These are phyloP conservation scores for Penicillium cataractarum DNA, from an alignment of 495 filamentous ascomycete genomes.

Conservation along the genomic window DNA sequence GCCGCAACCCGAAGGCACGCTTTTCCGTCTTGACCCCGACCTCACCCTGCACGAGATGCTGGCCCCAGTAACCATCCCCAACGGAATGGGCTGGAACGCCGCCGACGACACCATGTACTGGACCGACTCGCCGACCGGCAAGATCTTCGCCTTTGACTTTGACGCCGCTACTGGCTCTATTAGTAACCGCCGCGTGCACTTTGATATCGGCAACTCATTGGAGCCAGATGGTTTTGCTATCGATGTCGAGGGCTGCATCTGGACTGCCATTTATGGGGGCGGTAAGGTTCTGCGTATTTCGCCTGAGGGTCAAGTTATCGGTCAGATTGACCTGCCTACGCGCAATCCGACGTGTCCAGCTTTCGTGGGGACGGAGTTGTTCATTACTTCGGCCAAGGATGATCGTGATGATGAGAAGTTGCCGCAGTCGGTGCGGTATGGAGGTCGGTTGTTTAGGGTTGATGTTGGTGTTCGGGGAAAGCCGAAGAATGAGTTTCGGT, in stretches of 20 bases:
- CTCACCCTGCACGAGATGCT: conserved; percentile 61
- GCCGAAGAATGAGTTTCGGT: conserved; percentile 57
- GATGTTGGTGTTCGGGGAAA: conserved; percentile 67
- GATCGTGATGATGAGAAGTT: conserved; percentile 52
- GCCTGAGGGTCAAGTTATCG: conserved; percentile 64
- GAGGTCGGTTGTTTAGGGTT: conserved; percentile 68
- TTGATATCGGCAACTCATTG: conserved; percentile 46
- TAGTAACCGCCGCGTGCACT: conserved; percentile 63
- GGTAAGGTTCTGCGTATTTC: conserved; percentile 68
- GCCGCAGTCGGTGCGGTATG: conserved; percentile 61
- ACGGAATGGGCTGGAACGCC: conserved; percentile 75
- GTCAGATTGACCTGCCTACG: conserved; percentile 68
- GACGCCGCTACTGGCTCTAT: conserved; percentile 62
- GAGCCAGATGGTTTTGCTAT: conserved; percentile 77
- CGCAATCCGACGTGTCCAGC: conserved; percentile 70
- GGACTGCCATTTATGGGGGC: conserved; percentile 79
- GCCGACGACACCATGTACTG: conserved; percentile 81
- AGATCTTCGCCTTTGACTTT: conserved; percentile 78
- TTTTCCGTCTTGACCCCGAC: conserved; percentile 69
- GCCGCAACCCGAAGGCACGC: conserved; percentile 49
- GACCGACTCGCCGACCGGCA: conserved; percentile 73
- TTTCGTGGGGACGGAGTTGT: conserved; percentile 75
- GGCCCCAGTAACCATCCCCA: conserved; percentile 76
- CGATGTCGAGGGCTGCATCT: conserved; percentile 72
- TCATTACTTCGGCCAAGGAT: conserved; percentile 73